A percentile compares a stretch with the other conserved stretches of the same genome.
phyloP scores from a whole-genome alignment of 1,284 basidiomycete species.

The Ustilago crameri region DNA sequence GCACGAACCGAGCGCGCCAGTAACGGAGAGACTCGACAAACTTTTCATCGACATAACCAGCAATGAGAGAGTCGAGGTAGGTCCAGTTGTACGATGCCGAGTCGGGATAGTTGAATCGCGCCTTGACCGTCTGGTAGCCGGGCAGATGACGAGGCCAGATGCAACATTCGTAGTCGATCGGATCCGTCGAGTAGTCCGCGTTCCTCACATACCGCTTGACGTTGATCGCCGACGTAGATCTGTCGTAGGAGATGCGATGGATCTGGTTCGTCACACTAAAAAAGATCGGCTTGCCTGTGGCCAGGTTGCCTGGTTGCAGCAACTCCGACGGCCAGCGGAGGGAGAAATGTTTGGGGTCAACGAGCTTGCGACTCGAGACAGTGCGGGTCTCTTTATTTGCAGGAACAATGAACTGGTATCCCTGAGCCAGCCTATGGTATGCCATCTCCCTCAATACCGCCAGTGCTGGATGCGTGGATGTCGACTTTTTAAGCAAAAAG shows the following conservation, averaged over 20 bases:
- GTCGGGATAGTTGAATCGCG: slow-evolving; percentile 81
- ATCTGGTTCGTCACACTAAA: slow-evolving; percentile 95
- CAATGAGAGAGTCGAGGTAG: slow-evolving; percentile 69
- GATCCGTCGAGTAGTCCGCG: slow-evolving; percentile 74
- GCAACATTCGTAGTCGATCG: slow-evolving; percentile 84
- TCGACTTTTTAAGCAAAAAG: slow-evolving; percentile 68
- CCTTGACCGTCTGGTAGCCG: slow-evolving; percentile 83
- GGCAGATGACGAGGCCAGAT: slow-evolving; percentile 91
- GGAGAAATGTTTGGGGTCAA: slow-evolving; percentile 47
- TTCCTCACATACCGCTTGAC: slow-evolving; percentile 87
- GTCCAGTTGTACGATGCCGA: slow-evolving; percentile 72
- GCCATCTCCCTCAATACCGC: slow-evolving; percentile 91
- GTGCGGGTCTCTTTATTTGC: slow-evolving; percentile 36
- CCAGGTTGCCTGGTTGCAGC: slow-evolving; percentile 64
- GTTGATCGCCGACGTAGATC: slow-evolving; percentile 83
- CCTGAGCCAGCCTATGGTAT: slow-evolving; percentile 88
- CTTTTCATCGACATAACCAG: slow-evolving; percentile 63
- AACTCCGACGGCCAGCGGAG: slow-evolving; percentile 64
- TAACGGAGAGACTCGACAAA: slow-evolving; percentile 71
- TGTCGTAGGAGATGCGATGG: slow-evolving; percentile 84
- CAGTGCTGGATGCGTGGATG: slow-evolving; percentile 76
- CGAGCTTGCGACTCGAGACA: slow-evolving; percentile 41
- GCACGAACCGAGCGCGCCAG: slow-evolving; percentile 94
- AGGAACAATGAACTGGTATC: slow-evolving; percentile 87
- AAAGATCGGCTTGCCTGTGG: slow-evolving; percentile 76